phyloP scores from a whole-genome alignment of 768 basidiomycete species.

The Lactarius deliciosus region DNA sequence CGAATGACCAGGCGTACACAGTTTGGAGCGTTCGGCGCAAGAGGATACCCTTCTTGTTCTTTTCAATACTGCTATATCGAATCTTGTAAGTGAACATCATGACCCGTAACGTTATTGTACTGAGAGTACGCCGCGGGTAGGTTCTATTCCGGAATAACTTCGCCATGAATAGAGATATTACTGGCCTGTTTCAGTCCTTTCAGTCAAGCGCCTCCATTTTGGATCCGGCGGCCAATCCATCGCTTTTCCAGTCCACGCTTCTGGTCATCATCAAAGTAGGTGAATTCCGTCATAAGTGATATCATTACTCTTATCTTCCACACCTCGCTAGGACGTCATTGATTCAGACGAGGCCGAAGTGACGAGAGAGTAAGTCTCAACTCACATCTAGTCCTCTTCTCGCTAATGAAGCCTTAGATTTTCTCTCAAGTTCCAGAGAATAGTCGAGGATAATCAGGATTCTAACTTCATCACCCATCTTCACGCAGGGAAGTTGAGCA shows the following conservation, averaged over 20 bases:
- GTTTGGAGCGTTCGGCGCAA: conserved; percentile 62
- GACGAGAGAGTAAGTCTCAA: conserved; percentile 48
- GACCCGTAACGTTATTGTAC: not conserved
- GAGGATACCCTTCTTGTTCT: conserved; percentile 63
- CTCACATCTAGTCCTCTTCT: not conserved
- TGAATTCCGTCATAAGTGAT: too few species aligned
- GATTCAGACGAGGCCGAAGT: conserved; percentile 62
- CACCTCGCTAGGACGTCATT: conserved; percentile 51
- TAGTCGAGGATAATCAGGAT: conserved; percentile 61
- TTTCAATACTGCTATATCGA: conserved; percentile 66
- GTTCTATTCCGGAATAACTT: conserved; percentile 68
- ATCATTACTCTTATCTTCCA: not conserved
- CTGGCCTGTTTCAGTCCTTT: conserved; percentile 61
- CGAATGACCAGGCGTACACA: conserved; percentile 50
- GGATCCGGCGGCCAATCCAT: conserved; percentile 58
- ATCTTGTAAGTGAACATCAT: conserved; percentile 41
- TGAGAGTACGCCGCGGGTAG: conserved; percentile 34
- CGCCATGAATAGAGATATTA: conserved; percentile 58
- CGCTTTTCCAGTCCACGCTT: conserved; percentile 58
- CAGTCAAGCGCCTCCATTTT: conserved; percentile 57
- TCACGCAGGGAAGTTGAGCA: conserved; percentile 54
- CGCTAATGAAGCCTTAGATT: conserved; percentile 41
- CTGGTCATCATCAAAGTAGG: conserved; percentile 63
- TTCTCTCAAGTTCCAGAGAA: conserved; percentile 56
- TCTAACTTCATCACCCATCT: conserved; percentile 62